A percentile compares a stretch with the other conserved stretches of the same genome.
These are phyloP conservation scores for Takashimella tepidaria DNA, from an alignment of 1,284 basidiomycete genomes.

Conservation along the genomic window DNA sequence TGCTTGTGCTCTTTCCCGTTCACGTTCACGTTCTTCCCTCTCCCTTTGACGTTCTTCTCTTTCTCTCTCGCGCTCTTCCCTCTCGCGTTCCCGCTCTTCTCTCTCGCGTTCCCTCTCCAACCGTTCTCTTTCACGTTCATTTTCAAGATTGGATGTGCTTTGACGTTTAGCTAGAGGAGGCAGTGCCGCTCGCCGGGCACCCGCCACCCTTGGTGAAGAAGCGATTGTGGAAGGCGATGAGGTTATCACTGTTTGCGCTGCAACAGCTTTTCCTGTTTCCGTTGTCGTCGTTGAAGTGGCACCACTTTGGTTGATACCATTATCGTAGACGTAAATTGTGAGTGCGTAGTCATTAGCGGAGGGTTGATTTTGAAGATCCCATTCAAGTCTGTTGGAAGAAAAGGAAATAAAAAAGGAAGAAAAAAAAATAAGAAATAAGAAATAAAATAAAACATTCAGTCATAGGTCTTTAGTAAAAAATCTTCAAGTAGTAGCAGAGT, in stretches of 20 bases:
- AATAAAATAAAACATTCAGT: too few relatives aligned
- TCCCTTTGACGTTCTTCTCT: not conserved
- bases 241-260: not conserved
- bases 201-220: not conserved
- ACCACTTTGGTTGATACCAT: slow-evolving; percentile 13
- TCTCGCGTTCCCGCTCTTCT: not conserved
- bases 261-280: too few relatives aligned
- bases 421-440: too few relatives aligned
- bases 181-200: not conserved
- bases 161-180: slow-evolving; percentile 3
- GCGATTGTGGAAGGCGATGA: not conserved
- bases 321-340: slow-evolving; percentile 26
- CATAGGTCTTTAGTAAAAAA: too few relatives aligned
- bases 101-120: not conserved
- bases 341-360: slow-evolving; percentile 15
- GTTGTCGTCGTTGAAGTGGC: slow-evolving; percentile 3
- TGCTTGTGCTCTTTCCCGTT: not conserved
- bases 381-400: slow-evolving; percentile 19
- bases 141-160: not conserved
- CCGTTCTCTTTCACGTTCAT: not conserved
- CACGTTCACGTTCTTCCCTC: not conserved
- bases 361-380: slow-evolving; percentile 18
- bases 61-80: not conserved
- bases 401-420: too few relatives aligned
- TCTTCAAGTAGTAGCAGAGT: too few relatives aligned